These are phyloP conservation scores for Hymenoscyphus infarciens DNA, from an alignment of 2,329 filamentous ascomycete species.

Conservation along the genomic window DNA sequence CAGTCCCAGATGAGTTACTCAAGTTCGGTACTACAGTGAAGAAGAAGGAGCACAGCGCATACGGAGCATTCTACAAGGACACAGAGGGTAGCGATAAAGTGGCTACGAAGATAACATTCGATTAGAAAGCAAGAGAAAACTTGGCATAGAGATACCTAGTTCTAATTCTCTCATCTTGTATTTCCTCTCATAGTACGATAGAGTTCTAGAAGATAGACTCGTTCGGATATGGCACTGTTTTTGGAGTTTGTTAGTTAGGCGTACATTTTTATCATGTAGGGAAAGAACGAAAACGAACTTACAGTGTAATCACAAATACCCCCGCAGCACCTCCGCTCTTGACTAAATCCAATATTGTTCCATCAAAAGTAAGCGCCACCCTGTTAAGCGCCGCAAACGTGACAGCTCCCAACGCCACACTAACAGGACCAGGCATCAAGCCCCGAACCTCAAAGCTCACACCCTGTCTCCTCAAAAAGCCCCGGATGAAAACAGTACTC, in stretches of 20 bases:
- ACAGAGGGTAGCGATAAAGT: slow-evolving; percentile 70
- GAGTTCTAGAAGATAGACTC: slow-evolving; percentile 50
- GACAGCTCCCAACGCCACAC: slow-evolving; percentile 43
- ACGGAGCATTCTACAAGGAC: slow-evolving; percentile 94
- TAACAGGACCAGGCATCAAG: slow-evolving; percentile 44
- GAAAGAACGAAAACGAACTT: slow-evolving; percentile 40
- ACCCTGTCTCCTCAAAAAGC: slow-evolving; percentile 54
- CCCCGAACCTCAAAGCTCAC: slow-evolving; percentile 40
- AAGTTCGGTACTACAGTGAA: slow-evolving; percentile 98
- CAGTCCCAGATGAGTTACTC: slow-evolving; percentile 82
- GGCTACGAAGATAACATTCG: slow-evolving; percentile 90
- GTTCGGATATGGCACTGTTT: slow-evolving; percentile 51
- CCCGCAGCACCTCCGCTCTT: slow-evolving; percentile 49
- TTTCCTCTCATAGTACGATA: slow-evolving; percentile 43
- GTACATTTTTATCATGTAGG: slow-evolving; percentile 16
- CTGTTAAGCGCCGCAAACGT: slow-evolving; percentile 42
- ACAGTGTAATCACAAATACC: slow-evolving; percentile 56
- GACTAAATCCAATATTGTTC: slow-evolving; percentile 36
- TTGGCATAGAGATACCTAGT: slow-evolving; percentile 6
- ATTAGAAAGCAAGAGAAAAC: slow-evolving; percentile 41
- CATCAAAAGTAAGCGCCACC: slow-evolving; percentile 26
- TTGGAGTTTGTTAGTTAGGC: slow-evolving; percentile 12
- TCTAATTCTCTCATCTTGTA: slow-evolving; percentile 13
- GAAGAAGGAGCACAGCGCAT: slow-evolving; percentile 95
- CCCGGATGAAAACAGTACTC: slow-evolving; percentile 69